Conservation (phyloP, 176 grass and related monocot genomes). For the Paspalum notatum region DNA sequence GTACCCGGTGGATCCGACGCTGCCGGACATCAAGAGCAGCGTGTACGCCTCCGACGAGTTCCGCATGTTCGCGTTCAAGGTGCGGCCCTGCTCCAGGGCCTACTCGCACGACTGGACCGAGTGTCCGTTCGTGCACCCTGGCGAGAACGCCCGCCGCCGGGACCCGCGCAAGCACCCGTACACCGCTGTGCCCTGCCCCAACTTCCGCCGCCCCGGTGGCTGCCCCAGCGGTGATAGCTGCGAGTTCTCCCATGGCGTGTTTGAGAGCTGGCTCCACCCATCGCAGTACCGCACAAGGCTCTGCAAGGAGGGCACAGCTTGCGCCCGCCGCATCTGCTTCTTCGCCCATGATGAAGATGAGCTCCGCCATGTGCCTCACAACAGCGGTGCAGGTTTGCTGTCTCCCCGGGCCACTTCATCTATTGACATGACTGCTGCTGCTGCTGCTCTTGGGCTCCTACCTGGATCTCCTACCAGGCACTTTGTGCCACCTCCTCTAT, state of each 20-base stretch:
- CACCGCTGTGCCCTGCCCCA: constrained; percentile 83
- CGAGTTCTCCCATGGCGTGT: constrained; percentile 88
- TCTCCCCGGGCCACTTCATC: constrained; percentile 71
- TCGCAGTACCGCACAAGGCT: constrained; percentile 91
- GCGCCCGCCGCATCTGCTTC: constrained; percentile 84
- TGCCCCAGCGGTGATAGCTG: constrained; percentile 74
- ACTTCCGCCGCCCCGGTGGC: constrained; percentile 73
- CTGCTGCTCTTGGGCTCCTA: constrained; percentile 61
- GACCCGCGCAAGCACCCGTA: constrained; percentile 82
- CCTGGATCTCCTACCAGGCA: constrained; percentile 52
- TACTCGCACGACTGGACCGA: constrained; percentile 96
- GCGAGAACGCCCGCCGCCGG: constrained; percentile 83
- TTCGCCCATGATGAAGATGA: constrained; percentile 86
- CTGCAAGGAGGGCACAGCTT: constrained; percentile 75
- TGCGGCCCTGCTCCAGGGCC: constrained; percentile 82
- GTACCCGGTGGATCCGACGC: constrained; percentile 79
- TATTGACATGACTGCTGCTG: constrained; percentile 69
- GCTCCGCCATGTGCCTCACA: constrained; percentile 71
- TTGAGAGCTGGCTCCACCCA: constrained; percentile 96
- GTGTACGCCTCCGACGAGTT: constrained; percentile 85
- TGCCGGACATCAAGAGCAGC: constrained; percentile 86
- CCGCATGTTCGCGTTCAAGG: constrained; percentile 90
- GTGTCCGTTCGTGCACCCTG: constrained; percentile 87
- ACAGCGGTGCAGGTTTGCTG: constrained; percentile 55
- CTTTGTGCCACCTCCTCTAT: constrained; percentile 54